phyloP scores from a whole-genome alignment of 2,329 filamentous ascomycete species.

The Neofusicoccum umdonicola region DNA sequence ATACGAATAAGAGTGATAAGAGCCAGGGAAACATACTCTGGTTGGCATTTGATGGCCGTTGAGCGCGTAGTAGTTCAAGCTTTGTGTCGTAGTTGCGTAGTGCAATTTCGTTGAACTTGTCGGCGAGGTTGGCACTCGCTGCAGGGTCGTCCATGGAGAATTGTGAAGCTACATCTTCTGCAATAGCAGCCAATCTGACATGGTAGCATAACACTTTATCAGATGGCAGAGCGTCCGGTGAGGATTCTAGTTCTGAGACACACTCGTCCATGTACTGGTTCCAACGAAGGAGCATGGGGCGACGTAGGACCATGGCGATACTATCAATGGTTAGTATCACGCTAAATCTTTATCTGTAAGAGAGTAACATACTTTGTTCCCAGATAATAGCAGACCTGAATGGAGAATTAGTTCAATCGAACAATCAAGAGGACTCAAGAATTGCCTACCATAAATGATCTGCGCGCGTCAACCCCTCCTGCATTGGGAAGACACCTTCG shows the following conservation, averaged over 20 bases:
- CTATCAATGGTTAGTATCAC: slow-evolving; percentile 31
- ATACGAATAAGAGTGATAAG: neutral
- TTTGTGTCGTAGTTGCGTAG: slow-evolving; percentile 10
- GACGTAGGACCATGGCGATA: slow-evolving; percentile 57
- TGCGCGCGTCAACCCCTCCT: slow-evolving; percentile 55
- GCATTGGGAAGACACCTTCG: slow-evolving; percentile 42
- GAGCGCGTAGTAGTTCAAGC: neutral
- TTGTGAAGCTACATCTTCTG: slow-evolving; percentile 55
- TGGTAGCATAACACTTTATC: slow-evolving; percentile 58
- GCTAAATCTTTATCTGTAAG: slow-evolving; percentile 13
- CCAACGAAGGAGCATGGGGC: slow-evolving; percentile 60
- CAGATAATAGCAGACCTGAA: slow-evolving; percentile 54
- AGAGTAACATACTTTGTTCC: slow-evolving; percentile 48
- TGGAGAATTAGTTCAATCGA: neutral
- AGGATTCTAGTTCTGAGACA: slow-evolving; percentile 55
- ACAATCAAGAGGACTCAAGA: neutral
- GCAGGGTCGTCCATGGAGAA: slow-evolving; percentile 58
- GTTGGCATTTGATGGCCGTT: slow-evolving; percentile 24
- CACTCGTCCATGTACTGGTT: slow-evolving; percentile 63
- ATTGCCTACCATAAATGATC: slow-evolving; percentile 53
- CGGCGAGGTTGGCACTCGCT: slow-evolving; percentile 52
- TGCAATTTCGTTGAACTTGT: slow-evolving; percentile 27
- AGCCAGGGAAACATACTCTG: slow-evolving; percentile 20
- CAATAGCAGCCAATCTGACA: slow-evolving; percentile 57
- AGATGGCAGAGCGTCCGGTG: slow-evolving; percentile 55